Evolutionary conservation across 164 flowering plant species (phyloP), one percentile per base, ranked within the genome.

Genomic region (Euptelea pleiosperma): DNA sequence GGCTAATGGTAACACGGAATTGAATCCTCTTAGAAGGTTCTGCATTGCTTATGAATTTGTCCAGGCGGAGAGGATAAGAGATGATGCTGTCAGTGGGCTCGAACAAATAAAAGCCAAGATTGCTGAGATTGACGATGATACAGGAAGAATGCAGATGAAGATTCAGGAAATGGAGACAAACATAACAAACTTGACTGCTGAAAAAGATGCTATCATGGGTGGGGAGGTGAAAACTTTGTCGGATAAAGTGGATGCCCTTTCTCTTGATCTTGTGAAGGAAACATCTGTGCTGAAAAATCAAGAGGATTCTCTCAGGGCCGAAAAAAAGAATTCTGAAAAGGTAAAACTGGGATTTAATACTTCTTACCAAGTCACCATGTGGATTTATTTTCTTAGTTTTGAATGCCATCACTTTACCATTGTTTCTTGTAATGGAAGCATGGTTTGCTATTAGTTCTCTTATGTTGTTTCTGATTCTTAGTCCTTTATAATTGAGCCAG

Each of bases 1-100:
- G 99, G 85, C 99, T 31, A 94, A 87, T 77, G 96, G 96, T 18
- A 85, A 86, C 74, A 87, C 96, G n/a, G 96, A 89, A 51, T 55
- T 94, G 45, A 96, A 94, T 65, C 67, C 90, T 16, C 84, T 91
- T 33, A 89, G 70, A 71, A 87, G 99, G 73, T 94, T 89, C 65
- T 91, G 96, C 68, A 72, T 89, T 70, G 98, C 99, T 45, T 89
- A 76, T 80, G 99, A 91, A 21, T 94, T 74, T 71, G 87, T 89
- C 63, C 85, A 79, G 62, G 97, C 91, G 30, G 97, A 89, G 71
- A 80, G 73, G 60, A 75, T 74, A 47, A 80, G 81, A 68, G 94
- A 82, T 44, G 73, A 51, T 69, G 90, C 98, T 36, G 77, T 83
- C 7, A 50, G 47, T 59, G 80, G 66, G 46, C 91, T 94, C 53